Evolutionary conservation across 345 rosid species (phyloP), one percentile per base, ranked within the genome.

Genomic region (Arabidopsis thaliana): DNA sequence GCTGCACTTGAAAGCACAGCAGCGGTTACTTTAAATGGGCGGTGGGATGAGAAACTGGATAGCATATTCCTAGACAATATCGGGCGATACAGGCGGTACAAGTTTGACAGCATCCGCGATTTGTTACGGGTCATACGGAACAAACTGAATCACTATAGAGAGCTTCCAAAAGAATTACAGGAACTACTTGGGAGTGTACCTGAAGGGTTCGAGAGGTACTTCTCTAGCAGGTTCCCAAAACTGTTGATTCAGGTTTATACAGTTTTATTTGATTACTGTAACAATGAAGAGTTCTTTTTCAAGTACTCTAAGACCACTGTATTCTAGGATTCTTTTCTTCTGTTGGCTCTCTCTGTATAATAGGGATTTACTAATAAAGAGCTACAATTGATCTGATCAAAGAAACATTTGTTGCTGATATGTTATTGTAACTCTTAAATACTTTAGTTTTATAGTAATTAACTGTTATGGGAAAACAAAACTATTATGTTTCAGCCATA

Each of bases 11-110:
- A 90, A 81, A 82, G 81, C 65, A 73, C 78, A 64, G 87, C 87
- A 41, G 42, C 83, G 10, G 69, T 71, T 46, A 82, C 87, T 22
- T 58, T 79, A 53, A 85, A 83, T 36, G 96, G 93, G 25, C 77
- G 82, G 48, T 90, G 96, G 96, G 84, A 90, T 76, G 91, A 84
- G 78, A 90, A 85, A 75, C 48, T 90, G 82, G 93, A 90, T 61
- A 66, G 85, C 20, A 72, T 77, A 37, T 90, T 90, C 82, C 49
- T 90, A 10, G 77, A 71, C 76, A 84, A 88, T 59, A 85, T 90
- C 7, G 91, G 93, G 7, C 86, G 80, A 22, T 85, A 88, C 78
- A 75, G 96, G 78, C 86, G 89, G 24, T 90, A 90, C 61, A 90
- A 82, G 62, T 90, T 77, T 60, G 87, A 87, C 50, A 84, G 85